phyloP scores from a whole-genome alignment of 1,139 yeast species.

The Taphrina communis region DNA sequence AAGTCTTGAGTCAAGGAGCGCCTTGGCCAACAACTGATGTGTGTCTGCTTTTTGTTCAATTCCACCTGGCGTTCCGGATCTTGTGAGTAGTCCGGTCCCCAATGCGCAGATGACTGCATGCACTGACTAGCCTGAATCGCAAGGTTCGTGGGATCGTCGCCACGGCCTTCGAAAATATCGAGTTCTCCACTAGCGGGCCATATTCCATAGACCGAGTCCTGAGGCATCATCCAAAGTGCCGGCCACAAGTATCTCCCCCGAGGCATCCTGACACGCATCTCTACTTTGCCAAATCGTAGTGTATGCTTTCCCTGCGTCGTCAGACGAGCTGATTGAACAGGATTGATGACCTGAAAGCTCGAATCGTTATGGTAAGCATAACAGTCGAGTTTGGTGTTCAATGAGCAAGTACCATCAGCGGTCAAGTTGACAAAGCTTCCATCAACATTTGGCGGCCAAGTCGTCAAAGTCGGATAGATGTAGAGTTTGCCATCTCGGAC shows the following conservation, averaged over 20 bases:
- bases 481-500: slow-evolving; percentile 44
- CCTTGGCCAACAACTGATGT: slow-evolving; percentile 39
- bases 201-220: slow-evolving; percentile 42
- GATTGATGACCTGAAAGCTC: slow-evolving; percentile 42
- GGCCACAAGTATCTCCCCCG: slow-evolving; percentile 46
- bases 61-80: slow-evolving; percentile 37
- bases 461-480: slow-evolving; percentile 45
- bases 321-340: slow-evolving; percentile 45
- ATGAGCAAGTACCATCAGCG: slow-evolving; percentile 43
- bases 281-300: slow-evolving; percentile 44
- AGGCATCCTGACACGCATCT: slow-evolving; percentile 44
- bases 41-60: slow-evolving; percentile 28
- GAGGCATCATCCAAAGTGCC: slow-evolving; percentile 46
- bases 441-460: slow-evolving; percentile 41
- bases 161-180: slow-evolving; percentile 45
- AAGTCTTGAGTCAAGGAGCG: slow-evolving; percentile 40
- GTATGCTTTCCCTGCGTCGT: slow-evolving; percentile 42
- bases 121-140: slow-evolving; percentile 41
- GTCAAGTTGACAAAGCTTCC: slow-evolving; percentile 45
- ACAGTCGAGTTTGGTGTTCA: slow-evolving; percentile 40
- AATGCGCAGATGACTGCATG: slow-evolving; percentile 44
- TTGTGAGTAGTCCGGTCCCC: slow-evolving; percentile 43
- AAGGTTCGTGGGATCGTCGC: slow-evolving; percentile 41
- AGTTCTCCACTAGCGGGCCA: slow-evolving; percentile 47
- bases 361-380: slow-evolving; percentile 42